Percentiles rank a stretch among this genome's conserved stretches.
phyloP scores from a whole-genome alignment of 2,329 filamentous ascomycete genomes.

The Colletotrichum graminicola region DNA sequence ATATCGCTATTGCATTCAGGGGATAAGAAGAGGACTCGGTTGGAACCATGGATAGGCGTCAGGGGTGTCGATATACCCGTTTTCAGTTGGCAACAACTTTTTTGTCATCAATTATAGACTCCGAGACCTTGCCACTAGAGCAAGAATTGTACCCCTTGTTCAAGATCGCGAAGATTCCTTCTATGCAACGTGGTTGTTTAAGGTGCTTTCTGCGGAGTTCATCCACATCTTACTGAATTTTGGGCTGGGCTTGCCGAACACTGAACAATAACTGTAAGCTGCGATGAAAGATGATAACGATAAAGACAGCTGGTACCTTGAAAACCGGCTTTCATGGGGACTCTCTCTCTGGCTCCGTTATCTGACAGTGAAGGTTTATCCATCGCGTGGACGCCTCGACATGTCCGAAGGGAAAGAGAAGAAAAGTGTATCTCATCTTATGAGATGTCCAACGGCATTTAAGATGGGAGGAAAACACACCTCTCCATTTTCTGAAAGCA shows the following conservation, averaged over 20 bases:
- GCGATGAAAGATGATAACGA: neutral
- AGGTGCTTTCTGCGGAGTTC: neutral
- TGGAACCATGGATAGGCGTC: slow-evolving; percentile 27
- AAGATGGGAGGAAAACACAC: neutral
- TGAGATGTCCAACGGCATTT: too few species aligned
- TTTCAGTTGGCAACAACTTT: slow-evolving; percentile 13
- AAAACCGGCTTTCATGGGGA: too few species aligned
- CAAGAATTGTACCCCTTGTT: neutral
- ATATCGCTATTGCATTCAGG: slow-evolving; percentile 7
- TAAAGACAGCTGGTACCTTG: neutral
- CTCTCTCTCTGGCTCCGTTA: neutral
- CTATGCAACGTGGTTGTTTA: neutral
- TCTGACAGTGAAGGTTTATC: neutral
- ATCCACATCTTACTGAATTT: neutral
- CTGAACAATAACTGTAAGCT: neutral
- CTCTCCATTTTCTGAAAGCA: neutral
- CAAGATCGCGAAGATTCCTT: neutral
- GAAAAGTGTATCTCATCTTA: neutral
- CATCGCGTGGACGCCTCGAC: neutral
- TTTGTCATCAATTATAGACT: slow-evolving; percentile 17
- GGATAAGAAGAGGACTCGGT: slow-evolving; percentile 3
- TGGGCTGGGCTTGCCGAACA: neutral
- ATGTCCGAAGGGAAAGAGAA: neutral
- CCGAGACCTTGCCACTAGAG: neutral
- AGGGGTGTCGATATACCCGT: slow-evolving; percentile 30